phyloP scores from a whole-genome alignment of 2,329 filamentous ascomycete species.

The Monilinia aucupariae region DNA sequence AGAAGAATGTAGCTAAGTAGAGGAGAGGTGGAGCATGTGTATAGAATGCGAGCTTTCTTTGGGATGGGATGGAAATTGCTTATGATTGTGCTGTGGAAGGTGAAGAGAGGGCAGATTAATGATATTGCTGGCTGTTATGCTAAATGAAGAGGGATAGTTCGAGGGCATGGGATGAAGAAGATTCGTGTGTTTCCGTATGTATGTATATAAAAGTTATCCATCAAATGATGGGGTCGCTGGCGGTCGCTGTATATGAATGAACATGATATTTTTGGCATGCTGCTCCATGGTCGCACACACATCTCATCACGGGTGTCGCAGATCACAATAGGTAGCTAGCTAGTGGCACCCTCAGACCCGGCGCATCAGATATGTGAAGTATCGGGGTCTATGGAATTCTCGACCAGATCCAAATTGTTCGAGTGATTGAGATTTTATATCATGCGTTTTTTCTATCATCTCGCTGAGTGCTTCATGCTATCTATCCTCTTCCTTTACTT shows the following conservation, averaged over 20 bases:
- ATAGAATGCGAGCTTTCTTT: neutral
- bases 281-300: too few species aligned
- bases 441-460: too few species aligned
- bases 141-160: neutral
- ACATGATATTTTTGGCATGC: neutral
- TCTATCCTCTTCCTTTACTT: too few species aligned
- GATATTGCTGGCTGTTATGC: neutral
- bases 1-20: slow-evolving; percentile 1
- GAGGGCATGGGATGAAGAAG: neutral
- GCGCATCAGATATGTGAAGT: too few species aligned
- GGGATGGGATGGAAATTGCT: neutral
- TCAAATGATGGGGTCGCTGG: neutral
- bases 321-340: too few species aligned
- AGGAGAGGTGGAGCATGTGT: neutral
- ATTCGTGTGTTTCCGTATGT: neutral
- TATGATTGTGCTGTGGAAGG: neutral
- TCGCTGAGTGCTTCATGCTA: too few species aligned
- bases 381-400: too few species aligned
- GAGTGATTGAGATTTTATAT: too few species aligned
- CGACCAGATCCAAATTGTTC: too few species aligned
- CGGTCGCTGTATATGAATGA: neutral
- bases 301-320: too few species aligned
- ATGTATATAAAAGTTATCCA: slow-evolving; percentile 8
- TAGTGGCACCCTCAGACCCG: too few species aligned
- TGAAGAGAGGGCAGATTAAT: neutral